A percentile compares a stretch with the other conserved stretches of the same genome.
Conservation (phyloP, 805 yeast genomes). For the Saccharomycopsis fibuligera region DNA sequence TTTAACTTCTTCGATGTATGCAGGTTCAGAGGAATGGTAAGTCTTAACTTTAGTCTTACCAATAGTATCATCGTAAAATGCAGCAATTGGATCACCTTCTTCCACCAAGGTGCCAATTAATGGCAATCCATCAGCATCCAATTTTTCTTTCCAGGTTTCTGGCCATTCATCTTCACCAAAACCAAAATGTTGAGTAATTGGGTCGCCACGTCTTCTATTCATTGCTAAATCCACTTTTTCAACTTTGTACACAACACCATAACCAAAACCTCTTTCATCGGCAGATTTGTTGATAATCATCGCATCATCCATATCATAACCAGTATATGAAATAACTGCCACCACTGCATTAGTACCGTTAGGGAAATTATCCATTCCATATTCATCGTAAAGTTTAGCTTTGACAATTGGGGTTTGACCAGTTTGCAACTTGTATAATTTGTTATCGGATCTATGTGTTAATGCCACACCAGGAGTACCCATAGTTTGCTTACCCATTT, state of each 20-base stretch:
- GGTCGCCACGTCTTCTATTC: constrained; percentile 85
- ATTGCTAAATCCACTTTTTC: constrained; percentile 81
- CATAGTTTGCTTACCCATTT: constrained; percentile 99
- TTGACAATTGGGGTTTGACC: constrained; percentile 98
- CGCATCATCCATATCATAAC: constrained; percentile 99
- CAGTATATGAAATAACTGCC: constrained; percentile 97
- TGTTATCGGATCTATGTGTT: constrained; percentile 88
- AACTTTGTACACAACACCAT: constrained; percentile 92
- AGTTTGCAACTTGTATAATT: constrained; percentile 82
- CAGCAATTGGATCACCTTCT: constrained; percentile 94
- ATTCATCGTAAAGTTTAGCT: constrained; percentile 88
- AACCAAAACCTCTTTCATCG: constrained; percentile 95
- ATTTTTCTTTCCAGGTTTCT: constrained; percentile 75
- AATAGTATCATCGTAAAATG: constrained; percentile 82
- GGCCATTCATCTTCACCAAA: constrained; percentile 94
- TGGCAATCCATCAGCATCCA: constrained; percentile 92
- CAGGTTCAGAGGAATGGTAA: constrained; percentile 92
- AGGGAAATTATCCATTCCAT: constrained; percentile 97
- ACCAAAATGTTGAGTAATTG: constrained; percentile 89
- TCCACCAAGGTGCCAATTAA: constrained; percentile 78
- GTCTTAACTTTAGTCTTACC: constrained; percentile 90
- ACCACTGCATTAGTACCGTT: constrained; percentile 98
- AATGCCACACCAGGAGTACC: constrained; percentile 99
- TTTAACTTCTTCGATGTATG: constrained; percentile 91
- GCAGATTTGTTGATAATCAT: constrained; percentile 97